Percentiles rank a stretch among this genome's conserved stretches.
Evolutionary conservation across 805 yeast species (phyloP).

Genomic region (Kregervanrija pseudodelftensis): DNA sequence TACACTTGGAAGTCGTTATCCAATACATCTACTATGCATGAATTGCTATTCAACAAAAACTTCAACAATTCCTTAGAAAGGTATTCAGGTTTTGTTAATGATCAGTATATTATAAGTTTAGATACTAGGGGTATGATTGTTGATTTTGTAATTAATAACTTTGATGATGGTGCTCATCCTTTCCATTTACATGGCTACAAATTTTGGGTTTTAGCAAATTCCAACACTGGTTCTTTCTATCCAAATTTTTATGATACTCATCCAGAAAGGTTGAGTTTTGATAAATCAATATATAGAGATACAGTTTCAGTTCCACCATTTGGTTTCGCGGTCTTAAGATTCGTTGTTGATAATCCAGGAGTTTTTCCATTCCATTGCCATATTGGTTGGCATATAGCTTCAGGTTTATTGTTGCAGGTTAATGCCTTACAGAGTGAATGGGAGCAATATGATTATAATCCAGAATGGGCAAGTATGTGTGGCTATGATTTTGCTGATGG

Average conservation of each 20-base stretch:
- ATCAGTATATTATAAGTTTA: conserved; percentile 55
- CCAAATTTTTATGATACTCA: conserved; percentile 36
- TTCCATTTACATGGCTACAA: conserved; percentile 89
- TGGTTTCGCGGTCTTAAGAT: conserved; percentile 73
- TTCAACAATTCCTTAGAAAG: conserved; percentile 44
- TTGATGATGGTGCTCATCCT: conserved; percentile 84
- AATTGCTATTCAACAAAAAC: conserved; percentile 59
- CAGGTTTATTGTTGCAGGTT: conserved; percentile 14
- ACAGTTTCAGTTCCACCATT: conserved; percentile 65
- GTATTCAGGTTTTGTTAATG: conserved; percentile 29
- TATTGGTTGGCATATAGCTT: conserved; percentile 81
- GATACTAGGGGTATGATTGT: conserved; percentile 57
- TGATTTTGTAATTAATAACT: conserved; percentile 71
- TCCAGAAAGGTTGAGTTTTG: conserved; percentile 5
- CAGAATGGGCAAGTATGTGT: conserved; percentile 9
- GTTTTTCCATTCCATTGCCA: conserved; percentile 97
- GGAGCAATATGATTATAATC: conserved; percentile 1
- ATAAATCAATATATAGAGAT: conserved; percentile 55
- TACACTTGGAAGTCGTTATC: conserved; percentile 38
- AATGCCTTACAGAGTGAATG: conserved; percentile 11
- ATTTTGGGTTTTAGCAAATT: conserved; percentile 57
- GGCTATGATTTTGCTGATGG: conserved; percentile 9
- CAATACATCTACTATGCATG: conserved; percentile 68
- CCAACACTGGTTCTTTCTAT: conserved; percentile 47
- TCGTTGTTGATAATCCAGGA: conserved; percentile 87